Conservation (phyloP, 441 rosid species). For the Capsella rubella region DNA sequence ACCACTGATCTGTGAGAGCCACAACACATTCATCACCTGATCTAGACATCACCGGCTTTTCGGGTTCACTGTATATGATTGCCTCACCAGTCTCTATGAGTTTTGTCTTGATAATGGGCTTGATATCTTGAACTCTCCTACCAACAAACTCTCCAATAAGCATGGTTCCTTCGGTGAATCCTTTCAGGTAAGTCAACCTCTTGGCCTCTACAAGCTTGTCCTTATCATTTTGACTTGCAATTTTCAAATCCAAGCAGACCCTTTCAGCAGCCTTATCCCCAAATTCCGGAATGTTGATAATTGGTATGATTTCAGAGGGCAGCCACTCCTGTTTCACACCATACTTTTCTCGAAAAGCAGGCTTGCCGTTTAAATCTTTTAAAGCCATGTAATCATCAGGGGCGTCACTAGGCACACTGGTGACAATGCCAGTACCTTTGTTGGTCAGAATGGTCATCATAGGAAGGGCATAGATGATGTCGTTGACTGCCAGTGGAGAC, state of each 20-base stretch:
- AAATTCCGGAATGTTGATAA: constrained; percentile 80
- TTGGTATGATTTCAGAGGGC: constrained; percentile 79
- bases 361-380: constrained; percentile 82
- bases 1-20: constrained; percentile 98
- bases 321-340: constrained; percentile 93
- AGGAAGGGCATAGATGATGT: constrained; percentile 87
- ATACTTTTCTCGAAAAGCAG: constrained; percentile 73
- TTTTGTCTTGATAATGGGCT: constrained; percentile 70
- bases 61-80: constrained; percentile 88
- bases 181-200: constrained; percentile 83
- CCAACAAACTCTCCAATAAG: constrained; percentile 79
- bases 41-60: constrained; percentile 90
- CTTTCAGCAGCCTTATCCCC: constrained; percentile 92
- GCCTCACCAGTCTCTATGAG: constrained; percentile 83
- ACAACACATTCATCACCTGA: constrained; percentile 99
- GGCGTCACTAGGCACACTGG: constrained; percentile 96
- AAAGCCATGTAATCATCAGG: constrained; percentile 92
- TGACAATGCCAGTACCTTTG: constrained; percentile 95
- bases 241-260: constrained; percentile 80
- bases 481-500: constrained; percentile 75
- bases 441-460: constrained; percentile 90
- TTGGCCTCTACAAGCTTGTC: constrained; percentile 92
- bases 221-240: constrained; percentile 90
- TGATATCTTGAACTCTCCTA: constrained; percentile 81
- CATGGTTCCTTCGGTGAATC: constrained; percentile 87